Base-by-base conservation (phyloP, 306 rosid genomes). In the Erythrophleum fordii region DNA sequence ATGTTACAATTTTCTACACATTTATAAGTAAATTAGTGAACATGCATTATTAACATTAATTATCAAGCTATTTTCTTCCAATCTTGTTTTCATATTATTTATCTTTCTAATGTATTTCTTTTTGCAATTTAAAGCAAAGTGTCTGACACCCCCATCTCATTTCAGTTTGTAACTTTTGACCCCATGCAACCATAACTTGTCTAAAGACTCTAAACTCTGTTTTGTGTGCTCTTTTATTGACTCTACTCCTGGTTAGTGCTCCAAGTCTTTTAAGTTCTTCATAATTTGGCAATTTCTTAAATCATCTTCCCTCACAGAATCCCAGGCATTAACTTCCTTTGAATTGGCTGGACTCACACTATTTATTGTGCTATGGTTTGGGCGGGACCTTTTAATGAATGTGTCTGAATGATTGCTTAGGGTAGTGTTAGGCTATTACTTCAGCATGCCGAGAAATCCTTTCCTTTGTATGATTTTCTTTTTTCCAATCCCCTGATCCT, bases 341-440 rank as follows among this genome's bases (percentile, higher is more conserved):
- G 45, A 12, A 52, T 66, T 45, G 52, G 77, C 51, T 67, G 70
- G 44, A 84, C 60, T 51, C 35, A n/a, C 39, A 12, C 20, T 80
- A 42, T 42, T 81, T 74, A 68, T 68, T 72, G 31, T 44, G 68
- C 78, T 12, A 52, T 59, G 75, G 13, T 61, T 22, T 78, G 20
- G 53, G 56, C 37, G 48, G 16, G 8, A 48, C 72, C 62, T 69
- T 26, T 53, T 78, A 51, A 14, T 75, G 28, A 41, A 42, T 3
- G 39, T 22, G 34, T 75, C 65, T 31, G 60, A 53, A 48, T 59
- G 55, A 13, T 79, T 66, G 35, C 37, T 5, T 64, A 62, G 53
- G 17, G 22, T 75, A 28, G 73, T 44, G 62, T 65, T 73, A 70
- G 80, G 80, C 73, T 75, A 62, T 31, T 23, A 11, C 64, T 58